A percentile compares a stretch with the other conserved stretches of the same genome.
These are phyloP conservation scores for Leptographium radiaticola DNA, from an alignment of 2,329 filamentous ascomycete species.

Conservation along the genomic window DNA sequence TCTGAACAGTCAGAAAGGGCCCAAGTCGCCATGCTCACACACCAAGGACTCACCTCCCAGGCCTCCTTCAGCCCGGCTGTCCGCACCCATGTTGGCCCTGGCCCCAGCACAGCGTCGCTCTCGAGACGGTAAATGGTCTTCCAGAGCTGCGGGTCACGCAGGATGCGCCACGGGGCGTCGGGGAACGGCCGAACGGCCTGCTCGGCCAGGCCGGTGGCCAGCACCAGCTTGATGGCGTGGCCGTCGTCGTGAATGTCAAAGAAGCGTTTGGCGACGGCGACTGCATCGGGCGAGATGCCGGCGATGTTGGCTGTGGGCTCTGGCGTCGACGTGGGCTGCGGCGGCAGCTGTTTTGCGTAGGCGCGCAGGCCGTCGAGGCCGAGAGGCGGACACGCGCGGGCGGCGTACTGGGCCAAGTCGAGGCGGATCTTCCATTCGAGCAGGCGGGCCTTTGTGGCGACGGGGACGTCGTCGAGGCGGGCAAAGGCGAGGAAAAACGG, in stretches of 20 bases:
- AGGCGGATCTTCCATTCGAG: constrained; percentile 72
- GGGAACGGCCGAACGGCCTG: constrained; percentile 28
- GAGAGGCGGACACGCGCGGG: constrained; percentile 49
- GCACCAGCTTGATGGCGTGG: constrained; percentile 62
- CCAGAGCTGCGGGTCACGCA: constrained; percentile 48
- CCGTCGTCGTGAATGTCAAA: constrained; percentile 56
- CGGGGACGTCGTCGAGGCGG: constrained; percentile 44
- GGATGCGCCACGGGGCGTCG: constrained; percentile 32
- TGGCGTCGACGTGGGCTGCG: constrained; percentile 18
- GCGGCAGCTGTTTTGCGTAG: constrained; percentile 20
- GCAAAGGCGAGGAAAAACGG: constrained; percentile 65
- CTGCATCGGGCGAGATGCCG: too few species aligned
- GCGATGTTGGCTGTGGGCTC: too few species aligned
- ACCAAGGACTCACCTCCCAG: constrained; percentile 31
- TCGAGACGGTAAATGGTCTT: constrained; percentile 45
- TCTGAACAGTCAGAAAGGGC: background rate
- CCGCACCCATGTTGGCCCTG: constrained; percentile 44
- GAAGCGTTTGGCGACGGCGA: constrained; percentile 17
- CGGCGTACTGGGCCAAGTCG: constrained; percentile 63
- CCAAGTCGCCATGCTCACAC: background rate
- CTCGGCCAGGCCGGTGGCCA: constrained; percentile 52
- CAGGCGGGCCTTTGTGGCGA: constrained; percentile 50
- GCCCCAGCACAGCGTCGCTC: constrained; percentile 45
- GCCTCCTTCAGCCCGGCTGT: constrained; percentile 50
- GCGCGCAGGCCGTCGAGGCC: constrained; percentile 20